These are phyloP conservation scores for Curvularia sp. DNA, from an alignment of 2,329 filamentous ascomycete species.

Conservation along the genomic window DNA sequence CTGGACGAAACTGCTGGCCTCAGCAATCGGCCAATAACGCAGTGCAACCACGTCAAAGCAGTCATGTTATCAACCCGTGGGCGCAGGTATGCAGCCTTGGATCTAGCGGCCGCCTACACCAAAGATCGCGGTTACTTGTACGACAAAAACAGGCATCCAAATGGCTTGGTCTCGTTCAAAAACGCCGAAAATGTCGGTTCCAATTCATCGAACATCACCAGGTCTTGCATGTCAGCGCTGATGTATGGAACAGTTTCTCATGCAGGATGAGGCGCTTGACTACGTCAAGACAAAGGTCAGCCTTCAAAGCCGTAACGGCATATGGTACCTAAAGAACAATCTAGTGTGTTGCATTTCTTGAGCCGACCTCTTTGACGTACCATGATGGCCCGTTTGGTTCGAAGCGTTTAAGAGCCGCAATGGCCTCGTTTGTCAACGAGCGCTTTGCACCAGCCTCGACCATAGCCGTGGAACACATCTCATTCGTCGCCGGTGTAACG, in stretches of 20 bases:
- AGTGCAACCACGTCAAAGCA: neutral
- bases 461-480: slow-evolving; percentile 6
- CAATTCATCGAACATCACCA: neutral
- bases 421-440: slow-evolving; percentile 11
- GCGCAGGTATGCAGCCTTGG: slow-evolving; percentile 11
- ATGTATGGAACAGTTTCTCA: slow-evolving; percentile 5
- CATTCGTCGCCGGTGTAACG: slow-evolving; percentile 12
- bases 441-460: slow-evolving; percentile 9
- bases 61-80: slow-evolving; percentile 13
- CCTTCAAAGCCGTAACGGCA: neutral
- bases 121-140: slow-evolving; percentile 11
- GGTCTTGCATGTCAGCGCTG: neutral
- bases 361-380: slow-evolving; percentile 9
- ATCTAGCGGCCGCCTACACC: slow-evolving; percentile 14
- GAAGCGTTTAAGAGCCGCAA: slow-evolving; percentile 9
- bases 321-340: neutral
- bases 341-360: slow-evolving; percentile 6
- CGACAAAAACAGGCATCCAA: slow-evolving; percentile 3
- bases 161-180: slow-evolving; percentile 9
- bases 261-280: slow-evolving; percentile 5
- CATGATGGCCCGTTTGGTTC: slow-evolving; percentile 16
- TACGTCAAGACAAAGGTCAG: slow-evolving; percentile 14
- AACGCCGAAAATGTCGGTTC: slow-evolving; percentile 13
- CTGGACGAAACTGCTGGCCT: neutral
- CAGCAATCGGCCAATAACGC: neutral